Base-by-base conservation (phyloP, 2,329 filamentous ascomycete genomes). In the Talaromyces piceae region DNA sequence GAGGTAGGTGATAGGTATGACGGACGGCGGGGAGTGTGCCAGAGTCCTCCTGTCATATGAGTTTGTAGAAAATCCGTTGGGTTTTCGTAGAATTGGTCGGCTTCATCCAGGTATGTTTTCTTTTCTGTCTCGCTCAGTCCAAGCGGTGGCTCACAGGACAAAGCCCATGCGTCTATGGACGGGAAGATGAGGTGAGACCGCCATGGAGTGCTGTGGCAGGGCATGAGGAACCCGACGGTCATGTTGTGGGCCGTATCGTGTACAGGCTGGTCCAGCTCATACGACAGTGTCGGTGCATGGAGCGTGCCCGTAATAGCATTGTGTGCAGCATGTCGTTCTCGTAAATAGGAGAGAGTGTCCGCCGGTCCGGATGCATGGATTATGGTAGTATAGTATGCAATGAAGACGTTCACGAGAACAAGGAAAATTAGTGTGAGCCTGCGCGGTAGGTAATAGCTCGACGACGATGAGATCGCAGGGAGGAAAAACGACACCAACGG, bases 191-290 rank as follows among this genome's bases (percentile, higher is more conserved):
- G 78, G 63, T 94, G 87, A 13, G 86, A 90, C 61, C 91, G 86
- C 91, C 93, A 97, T 2, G 93, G 91, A 0, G 91, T 97, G 58
- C 87, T 88, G 74, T 98, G 93, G 71, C 93, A 98, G 8, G 93
- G 93, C 79, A 91, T 95, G 22, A 98, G 78, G 71, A 97, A 96
- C 18, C 86, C 85, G 28, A 84, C 74, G 3, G 78, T 78, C 25
- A 78, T 77, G 18, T 64, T 63, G 2, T 63, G 61, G 58, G 22
- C 60, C 54, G 39, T 64, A 56, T 13, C 59, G 30, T 49, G 45
- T 30, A 48, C 22, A 23, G 39, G 9, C 13, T 28, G 39, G 13
- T 41, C 25, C 12, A 28, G 23, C 39, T 44, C 37, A 41, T 45
- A 30, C 47, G 59, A 37, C 25, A 59, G 27, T 62, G 57, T 44